A percentile compares a stretch with the other conserved stretches of the same genome.
Evolutionary conservation across 805 yeast genomes (phyloP).

Genomic region (Pichia californica): DNA sequence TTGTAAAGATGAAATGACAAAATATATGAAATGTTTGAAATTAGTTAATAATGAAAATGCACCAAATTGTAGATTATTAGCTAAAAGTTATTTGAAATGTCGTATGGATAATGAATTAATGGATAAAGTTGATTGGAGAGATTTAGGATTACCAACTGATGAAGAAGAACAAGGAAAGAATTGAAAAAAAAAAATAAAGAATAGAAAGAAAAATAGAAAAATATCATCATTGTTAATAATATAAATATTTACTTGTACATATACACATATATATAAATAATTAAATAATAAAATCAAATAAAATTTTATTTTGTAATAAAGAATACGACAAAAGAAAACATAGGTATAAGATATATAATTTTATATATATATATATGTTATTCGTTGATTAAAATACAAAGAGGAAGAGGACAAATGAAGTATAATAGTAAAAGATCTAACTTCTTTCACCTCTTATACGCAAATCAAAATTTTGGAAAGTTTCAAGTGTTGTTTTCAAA

Average conservation of each 20-base stretch:
- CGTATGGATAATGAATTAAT: conserved; percentile 68
- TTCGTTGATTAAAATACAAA: no score
- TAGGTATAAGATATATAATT: no score
- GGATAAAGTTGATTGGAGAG: conserved; percentile 32
- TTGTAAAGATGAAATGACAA: conserved; percentile 68
- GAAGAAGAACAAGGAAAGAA: conserved; percentile 1
- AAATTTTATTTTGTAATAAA: no score
- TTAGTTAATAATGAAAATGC: conserved; percentile 78
- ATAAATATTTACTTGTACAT: no score
- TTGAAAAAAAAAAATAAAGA: not conserved
- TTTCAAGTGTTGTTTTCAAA: conserved; percentile 2
- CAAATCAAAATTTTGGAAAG: conserved; percentile 1
- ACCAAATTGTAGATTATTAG: conserved; percentile 80
- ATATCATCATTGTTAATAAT: not conserved
- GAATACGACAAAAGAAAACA: no score
- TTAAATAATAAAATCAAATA: no score
- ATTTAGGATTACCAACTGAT: conserved; percentile 32
- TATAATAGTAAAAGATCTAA: no score
- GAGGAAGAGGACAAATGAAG: no score
- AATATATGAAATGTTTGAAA: conserved; percentile 73
- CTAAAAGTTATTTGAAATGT: conserved; percentile 76
- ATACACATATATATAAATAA: no score
- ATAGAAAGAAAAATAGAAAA: not conserved
- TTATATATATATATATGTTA: no score
- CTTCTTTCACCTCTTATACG: not conserved